phyloP scores from a whole-genome alignment of 352 stramenopile species.

The Globisporangium barbulae region DNA sequence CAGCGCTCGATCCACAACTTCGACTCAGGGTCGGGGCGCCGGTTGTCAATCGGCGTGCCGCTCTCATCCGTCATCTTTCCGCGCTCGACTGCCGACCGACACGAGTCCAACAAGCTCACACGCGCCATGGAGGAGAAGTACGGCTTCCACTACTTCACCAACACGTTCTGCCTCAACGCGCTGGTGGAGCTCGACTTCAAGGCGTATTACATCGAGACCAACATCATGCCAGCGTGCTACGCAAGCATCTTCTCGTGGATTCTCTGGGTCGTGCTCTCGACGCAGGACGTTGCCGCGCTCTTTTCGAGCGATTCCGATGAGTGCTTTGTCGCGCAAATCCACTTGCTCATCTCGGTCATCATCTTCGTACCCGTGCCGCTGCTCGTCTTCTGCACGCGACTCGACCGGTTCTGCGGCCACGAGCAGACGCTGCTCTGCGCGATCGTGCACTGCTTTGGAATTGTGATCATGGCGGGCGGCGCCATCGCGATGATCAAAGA shows the following conservation, averaged over 20 bases:
- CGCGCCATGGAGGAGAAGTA: conserved; percentile 73
- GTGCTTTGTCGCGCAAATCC: conserved; percentile 22
- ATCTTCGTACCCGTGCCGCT: conserved; percentile 61
- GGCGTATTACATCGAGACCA: conserved; percentile 76
- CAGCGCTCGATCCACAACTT: conserved; percentile 6
- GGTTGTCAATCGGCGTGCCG: conserved; percentile 60
- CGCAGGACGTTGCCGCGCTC: conserved; percentile 35
- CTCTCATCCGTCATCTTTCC: conserved; percentile 74
- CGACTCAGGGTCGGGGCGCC: conserved; percentile 17
- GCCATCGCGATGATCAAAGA: conserved; percentile 36
- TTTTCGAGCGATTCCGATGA: conserved; percentile 39
- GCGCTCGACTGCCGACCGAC: conserved; percentile 54
- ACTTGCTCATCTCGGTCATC: conserved; percentile 45
- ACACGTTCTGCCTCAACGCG: conserved; percentile 56
- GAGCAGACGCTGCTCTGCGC: conserved; percentile 59
- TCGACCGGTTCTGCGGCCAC: conserved; percentile 45
- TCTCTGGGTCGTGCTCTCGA: conserved; percentile 48
- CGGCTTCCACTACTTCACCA: conserved; percentile 81
- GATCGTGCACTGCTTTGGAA: conserved; percentile 69
- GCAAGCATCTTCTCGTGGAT: conserved; percentile 56
- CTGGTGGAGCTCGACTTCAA: conserved; percentile 73
- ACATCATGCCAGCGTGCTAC: conserved; percentile 56
- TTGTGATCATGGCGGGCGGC: conserved; percentile 43
- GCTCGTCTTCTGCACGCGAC: conserved; percentile 49
- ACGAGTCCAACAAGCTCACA: conserved; percentile 66